Conservation (phyloP, 2,329 filamentous ascomycete species). For the Harringtonia lauricola region DNA sequence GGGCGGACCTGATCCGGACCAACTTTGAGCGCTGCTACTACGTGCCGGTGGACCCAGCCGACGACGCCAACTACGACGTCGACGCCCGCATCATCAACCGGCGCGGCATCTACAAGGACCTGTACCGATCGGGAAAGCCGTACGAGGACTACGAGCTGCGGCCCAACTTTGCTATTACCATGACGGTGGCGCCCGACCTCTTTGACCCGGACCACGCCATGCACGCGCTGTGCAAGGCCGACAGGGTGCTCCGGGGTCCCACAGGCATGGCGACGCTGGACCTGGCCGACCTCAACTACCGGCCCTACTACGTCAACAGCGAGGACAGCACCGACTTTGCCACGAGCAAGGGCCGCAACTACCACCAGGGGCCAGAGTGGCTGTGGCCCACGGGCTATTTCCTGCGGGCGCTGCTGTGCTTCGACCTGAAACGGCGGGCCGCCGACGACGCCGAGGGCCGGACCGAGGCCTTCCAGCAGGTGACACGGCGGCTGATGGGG, state of each 20-base stretch:
- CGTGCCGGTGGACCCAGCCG: conserved; percentile 56
- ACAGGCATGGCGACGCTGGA: conserved; percentile 95
- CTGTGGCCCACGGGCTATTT: conserved; percentile 96
- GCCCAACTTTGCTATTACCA: conserved; percentile 88
- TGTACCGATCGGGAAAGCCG: conserved; percentile 87
- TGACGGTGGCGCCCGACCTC: conserved; percentile 83
- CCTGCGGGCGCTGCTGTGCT: conserved; percentile 79
- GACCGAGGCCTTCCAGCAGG: conserved; percentile 87
- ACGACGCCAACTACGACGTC: conserved; percentile 71
- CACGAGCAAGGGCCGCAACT: conserved; percentile 90
- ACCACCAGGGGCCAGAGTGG: conserved; percentile 98
- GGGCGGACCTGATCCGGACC: conserved; percentile 67
- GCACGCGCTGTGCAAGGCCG: conserved; percentile 66
- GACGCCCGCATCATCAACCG: conserved; percentile 74
- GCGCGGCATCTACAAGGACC: conserved; percentile 93
- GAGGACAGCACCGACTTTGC: conserved; percentile 88
- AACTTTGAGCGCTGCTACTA: conserved; percentile 94
- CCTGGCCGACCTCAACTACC: conserved; percentile 83
- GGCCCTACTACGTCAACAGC: conserved; percentile 87
- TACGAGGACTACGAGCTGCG: conserved; percentile 97
- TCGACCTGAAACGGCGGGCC: conserved; percentile 66
- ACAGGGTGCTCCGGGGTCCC: conserved; percentile 70
- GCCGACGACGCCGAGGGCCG: conserved; percentile 48
- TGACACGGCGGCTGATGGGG: conserved; percentile 68
- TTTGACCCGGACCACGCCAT: conserved; percentile 74